phyloP scores from a whole-genome alignment of 768 basidiomycete species.

The Kwoniella dendrophila region DNA sequence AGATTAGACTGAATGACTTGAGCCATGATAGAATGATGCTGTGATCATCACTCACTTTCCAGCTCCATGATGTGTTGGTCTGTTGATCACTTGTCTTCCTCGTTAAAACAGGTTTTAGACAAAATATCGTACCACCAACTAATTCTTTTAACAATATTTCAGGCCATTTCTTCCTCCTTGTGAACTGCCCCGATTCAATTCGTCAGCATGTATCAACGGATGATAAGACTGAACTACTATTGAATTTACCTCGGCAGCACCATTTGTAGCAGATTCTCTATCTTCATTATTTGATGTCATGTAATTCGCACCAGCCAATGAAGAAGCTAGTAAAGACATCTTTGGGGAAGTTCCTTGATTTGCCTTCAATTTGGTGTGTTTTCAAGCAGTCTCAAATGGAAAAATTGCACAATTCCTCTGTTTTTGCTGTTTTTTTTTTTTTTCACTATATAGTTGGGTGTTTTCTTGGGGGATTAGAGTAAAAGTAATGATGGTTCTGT shows the following conservation, averaged over 20 bases:
- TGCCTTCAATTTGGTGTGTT: no score
- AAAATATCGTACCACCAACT: slow-evolving; percentile 49
- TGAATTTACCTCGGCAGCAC: slow-evolving; percentile 24
- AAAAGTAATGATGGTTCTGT: no score
- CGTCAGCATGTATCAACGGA: not conserved
- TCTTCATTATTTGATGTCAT: slow-evolving; percentile 26
- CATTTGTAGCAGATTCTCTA: slow-evolving; percentile 22
- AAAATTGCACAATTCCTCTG: no score
- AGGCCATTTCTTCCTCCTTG: slow-evolving; percentile 55
- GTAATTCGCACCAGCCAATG: slow-evolving; percentile 28
- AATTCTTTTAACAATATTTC: slow-evolving; percentile 53
- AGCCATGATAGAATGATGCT: no score
- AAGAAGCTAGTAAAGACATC: slow-evolving; percentile 32
- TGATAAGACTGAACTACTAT: not conserved
- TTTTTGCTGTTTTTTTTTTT: no score
- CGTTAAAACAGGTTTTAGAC: slow-evolving; percentile 45
- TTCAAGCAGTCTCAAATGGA: no score
- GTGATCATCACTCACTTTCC: slow-evolving; percentile 36
- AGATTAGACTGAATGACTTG: not conserved
- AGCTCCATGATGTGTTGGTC: slow-evolving; percentile 8
- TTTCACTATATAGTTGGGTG: no score
- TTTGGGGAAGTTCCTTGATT: no score
- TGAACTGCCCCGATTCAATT: slow-evolving; percentile 41
- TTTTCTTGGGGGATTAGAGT: no score
- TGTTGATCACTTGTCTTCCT: slow-evolving; percentile 10